A percentile compares a stretch with the other conserved stretches of the same genome.
Evolutionary conservation across 2,329 filamentous ascomycete species (phyloP).

Genomic region (Cercospora sesami): DNA sequence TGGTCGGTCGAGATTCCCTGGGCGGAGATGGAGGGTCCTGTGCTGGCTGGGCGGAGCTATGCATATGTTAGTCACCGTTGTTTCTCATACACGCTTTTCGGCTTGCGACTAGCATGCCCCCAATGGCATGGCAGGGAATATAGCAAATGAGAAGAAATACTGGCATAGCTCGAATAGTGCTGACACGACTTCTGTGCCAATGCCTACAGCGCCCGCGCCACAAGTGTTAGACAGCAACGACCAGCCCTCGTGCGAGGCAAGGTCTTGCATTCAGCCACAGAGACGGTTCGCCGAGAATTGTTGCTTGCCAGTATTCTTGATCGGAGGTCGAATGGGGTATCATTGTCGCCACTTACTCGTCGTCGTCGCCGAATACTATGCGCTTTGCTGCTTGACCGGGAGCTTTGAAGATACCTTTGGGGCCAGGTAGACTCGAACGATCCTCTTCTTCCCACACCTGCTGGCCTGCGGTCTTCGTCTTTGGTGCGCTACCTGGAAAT

Average conservation of each 20-base stretch:
- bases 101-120: neutral
- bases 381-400: conserved; percentile 23
- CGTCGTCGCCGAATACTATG: conserved; percentile 29
- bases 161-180: neutral
- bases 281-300: neutral
- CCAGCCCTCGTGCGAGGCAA: neutral
- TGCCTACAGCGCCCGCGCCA: neutral
- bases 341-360: conserved; percentile 23
- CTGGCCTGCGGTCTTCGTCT: conserved; percentile 2
- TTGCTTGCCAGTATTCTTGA: neutral
- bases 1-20: conserved; percentile 11
- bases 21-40: neutral
- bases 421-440: conserved; percentile 17
- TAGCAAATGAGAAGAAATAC: neutral
- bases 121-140: neutral
- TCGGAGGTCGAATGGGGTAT: neutral
- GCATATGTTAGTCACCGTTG: neutral
- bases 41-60: conserved; percentile 3
- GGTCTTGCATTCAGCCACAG: neutral
- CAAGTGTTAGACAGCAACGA: neutral
- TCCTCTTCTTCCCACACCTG: conserved; percentile 11
- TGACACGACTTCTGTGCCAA: neutral
- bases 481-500: conserved; percentile 11
- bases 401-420: conserved; percentile 21
- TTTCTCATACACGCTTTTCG: neutral